These are phyloP conservation scores for Trypanosoma melophagium DNA, from an alignment of 208 protist species.

Conservation along the genomic window DNA sequence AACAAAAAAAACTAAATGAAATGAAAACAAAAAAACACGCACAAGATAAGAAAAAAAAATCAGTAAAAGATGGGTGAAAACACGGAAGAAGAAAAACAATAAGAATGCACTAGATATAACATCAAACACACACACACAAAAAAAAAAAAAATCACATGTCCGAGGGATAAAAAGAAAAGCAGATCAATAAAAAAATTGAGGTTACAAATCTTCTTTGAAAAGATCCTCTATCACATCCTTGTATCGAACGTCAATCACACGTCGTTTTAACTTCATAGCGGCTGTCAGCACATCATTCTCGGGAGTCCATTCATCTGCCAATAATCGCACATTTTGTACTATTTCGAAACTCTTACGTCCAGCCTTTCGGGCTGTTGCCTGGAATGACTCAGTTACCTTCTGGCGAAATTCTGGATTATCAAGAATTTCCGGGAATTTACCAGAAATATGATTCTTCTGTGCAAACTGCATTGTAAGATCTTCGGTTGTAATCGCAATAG, in stretches of 20 bases:
- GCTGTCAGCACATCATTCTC: conserved; percentile 82
- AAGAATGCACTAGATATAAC: background rate
- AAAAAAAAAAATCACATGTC: background rate
- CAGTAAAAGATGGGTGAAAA: background rate
- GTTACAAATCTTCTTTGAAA: conserved; percentile 52
- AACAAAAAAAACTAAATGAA: background rate
- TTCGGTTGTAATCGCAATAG: conserved; percentile 57
- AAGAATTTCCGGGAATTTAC: conserved; percentile 53
- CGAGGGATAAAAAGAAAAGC: too few species aligned
- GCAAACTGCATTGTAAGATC: conserved; percentile 52
- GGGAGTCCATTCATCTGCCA: conserved; percentile 81
- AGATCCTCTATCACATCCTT: conserved; percentile 56
- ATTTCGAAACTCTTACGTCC: conserved; percentile 76
- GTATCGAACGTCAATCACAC: conserved; percentile 64
- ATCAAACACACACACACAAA: background rate
- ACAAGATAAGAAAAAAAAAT: background rate
- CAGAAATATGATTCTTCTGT: conserved; percentile 50
- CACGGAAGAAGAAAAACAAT: background rate
- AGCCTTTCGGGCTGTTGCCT: conserved; percentile 48
- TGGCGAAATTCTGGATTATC: conserved; percentile 43
- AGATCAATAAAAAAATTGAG: conserved; percentile 6
- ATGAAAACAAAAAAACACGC: background rate
- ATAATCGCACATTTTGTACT: conserved; percentile 44
- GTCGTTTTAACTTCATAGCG: conserved; percentile 80
- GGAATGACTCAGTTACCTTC: conserved; percentile 43